Conservation (phyloP, 495 filamentous ascomycete species). For the Aspergillus funiculosus region DNA sequence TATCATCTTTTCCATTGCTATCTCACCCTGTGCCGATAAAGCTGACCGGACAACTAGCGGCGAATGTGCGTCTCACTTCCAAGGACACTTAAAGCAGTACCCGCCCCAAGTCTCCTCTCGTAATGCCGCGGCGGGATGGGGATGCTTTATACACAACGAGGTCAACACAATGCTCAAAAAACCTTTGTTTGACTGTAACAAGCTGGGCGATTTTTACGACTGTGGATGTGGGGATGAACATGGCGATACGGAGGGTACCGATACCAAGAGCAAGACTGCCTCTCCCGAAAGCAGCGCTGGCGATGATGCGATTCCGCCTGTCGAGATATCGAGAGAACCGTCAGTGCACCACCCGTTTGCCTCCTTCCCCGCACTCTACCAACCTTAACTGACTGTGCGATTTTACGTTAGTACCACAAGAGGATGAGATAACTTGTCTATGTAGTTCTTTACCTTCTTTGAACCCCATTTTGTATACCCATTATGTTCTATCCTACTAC, state of each 20-base stretch:
- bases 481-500: neutral
- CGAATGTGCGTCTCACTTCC: slow-evolving; percentile 91
- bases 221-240: slow-evolving; percentile 84
- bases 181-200: slow-evolving; percentile 76
- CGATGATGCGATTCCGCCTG: slow-evolving; percentile 19
- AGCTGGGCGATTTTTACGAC: slow-evolving; percentile 90
- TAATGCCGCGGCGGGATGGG: slow-evolving; percentile 82
- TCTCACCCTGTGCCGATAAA: neutral
- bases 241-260: slow-evolving; percentile 9
- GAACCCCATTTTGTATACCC: too few species aligned
- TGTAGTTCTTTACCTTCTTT: too few species aligned
- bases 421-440: too few species aligned
- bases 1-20: slow-evolving; percentile 23
- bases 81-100: slow-evolving; percentile 68
- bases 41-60: slow-evolving; percentile 49
- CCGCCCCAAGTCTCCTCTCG: slow-evolving; percentile 88
- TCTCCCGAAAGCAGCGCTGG: slow-evolving; percentile 12
- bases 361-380: slow-evolving; percentile 3
- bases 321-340: slow-evolving; percentile 42
- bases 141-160: slow-evolving; percentile 89
- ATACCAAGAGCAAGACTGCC: slow-evolving; percentile 9
- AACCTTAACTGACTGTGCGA: slow-evolving; percentile 14
- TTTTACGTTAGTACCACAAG: slow-evolving; percentile 25
- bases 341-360: slow-evolving; percentile 23
- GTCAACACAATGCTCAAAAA: slow-evolving; percentile 87